Evolutionary conservation across 495 filamentous ascomycete genomes (phyloP), one percentile per base, ranked within the genome.

Genomic region (Annulohypoxylon nitens): DNA sequence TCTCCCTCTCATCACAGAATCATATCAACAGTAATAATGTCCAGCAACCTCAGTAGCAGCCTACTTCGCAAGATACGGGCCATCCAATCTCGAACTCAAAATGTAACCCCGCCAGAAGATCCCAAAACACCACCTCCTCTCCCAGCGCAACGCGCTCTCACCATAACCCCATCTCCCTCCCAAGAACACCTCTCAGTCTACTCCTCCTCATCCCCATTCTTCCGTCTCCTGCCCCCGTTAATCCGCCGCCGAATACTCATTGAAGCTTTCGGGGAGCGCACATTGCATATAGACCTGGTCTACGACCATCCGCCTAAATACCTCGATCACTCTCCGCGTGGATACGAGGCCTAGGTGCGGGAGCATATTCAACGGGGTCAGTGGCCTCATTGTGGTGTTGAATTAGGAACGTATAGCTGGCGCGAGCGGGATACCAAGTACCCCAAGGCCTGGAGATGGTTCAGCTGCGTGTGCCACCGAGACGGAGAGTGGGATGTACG

Each of bases 381-480:
- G 41, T 8, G n/a, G 20, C 12, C 18, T 9, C 2, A 39, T 33
- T 50, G 50, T 37, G 36, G 55, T 16, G 25, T 51, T 4, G 55
- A 65, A 37, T 50, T 37, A 3, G 36, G 55, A 2, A 23, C 26
- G 4, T 30, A 43, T 36, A 20, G 55, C 9, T 34, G n/a, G 33
- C 47, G 50, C 55, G 25, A 51, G n/a, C 51, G 36, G 26, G 69
- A 75, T 25, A 30, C 39, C 18, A 12, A 47, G 6, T 4, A n/a
- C 7, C 61, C 64, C 2, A 68, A 59, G 37, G 30, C 39, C 10
- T 77, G 75, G 75, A 59, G 43, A 2, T 77, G 75, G 75, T 72
- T 64, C 16, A 60, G 72, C 69, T 69, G 71, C 37, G 75, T 75
- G 36, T 77, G 75, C 16, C 75, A 75, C 25, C 55, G 64, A 4